Percentiles rank a stretch among this genome's conserved stretches.
Evolutionary conservation across 2,329 filamentous ascomycete species (phyloP).

Genomic region (Chaetothyriales sp.): DNA sequence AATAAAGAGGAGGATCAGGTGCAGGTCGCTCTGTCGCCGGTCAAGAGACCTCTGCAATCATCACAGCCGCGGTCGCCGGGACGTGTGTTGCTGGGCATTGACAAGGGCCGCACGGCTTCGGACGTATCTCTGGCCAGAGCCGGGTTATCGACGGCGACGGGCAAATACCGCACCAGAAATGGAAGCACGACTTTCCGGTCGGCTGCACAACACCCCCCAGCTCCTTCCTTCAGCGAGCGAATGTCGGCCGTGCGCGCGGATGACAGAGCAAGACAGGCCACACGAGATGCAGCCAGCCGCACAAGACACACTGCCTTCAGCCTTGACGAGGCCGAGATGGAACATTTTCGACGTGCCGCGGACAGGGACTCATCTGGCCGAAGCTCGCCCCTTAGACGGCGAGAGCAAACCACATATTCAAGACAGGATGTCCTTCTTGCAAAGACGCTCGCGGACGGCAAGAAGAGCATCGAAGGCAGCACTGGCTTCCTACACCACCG

Average conservation of each 20-base stretch:
- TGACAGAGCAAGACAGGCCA: slow-evolving; percentile 26
- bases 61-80: slow-evolving; percentile 57
- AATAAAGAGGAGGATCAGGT: slow-evolving; percentile 27
- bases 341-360: slow-evolving; percentile 26
- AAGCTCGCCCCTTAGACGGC: slow-evolving; percentile 34
- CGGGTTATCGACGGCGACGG: slow-evolving; percentile 4
- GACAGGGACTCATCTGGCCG: slow-evolving; percentile 17
- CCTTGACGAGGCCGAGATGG: slow-evolving; percentile 29
- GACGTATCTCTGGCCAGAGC: slow-evolving; percentile 75
- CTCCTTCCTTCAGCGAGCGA: slow-evolving; percentile 61
- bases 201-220: slow-evolving; percentile 15
- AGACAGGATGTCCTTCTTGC: slow-evolving; percentile 43
- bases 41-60: slow-evolving; percentile 33
- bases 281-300: slow-evolving; percentile 23
- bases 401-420: slow-evolving; percentile 40
- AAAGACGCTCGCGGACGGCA: not conserved
- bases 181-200: slow-evolving; percentile 5
- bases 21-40: slow-evolving; percentile 64
- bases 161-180: not conserved
- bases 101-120: slow-evolving; percentile 65
- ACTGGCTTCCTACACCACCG: not conserved
- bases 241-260: slow-evolving; percentile 50
- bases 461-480: not conserved
- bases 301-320: slow-evolving; percentile 31
- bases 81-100: slow-evolving; percentile 68